These are phyloP conservation scores for Aphanocladium album DNA, from an alignment of 2,329 filamentous ascomycete species.

Conservation along the genomic window DNA sequence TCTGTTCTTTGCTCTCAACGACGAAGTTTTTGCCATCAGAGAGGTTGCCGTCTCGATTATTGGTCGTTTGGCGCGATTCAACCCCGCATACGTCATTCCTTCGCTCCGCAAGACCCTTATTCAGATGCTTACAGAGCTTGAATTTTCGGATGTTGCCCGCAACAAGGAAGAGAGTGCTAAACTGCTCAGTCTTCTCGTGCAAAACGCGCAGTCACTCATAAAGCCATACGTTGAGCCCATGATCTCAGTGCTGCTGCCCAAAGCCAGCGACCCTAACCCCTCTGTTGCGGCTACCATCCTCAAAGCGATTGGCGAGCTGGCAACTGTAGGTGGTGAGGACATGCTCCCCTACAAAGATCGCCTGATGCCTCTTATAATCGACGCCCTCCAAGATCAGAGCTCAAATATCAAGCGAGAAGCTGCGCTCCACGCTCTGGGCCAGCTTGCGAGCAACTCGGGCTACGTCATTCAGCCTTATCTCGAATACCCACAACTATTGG, in stretches of 20 bases:
- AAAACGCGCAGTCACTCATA: constrained; percentile 87
- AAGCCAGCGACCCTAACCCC: constrained; percentile 77
- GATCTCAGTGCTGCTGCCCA: constrained; percentile 89
- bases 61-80: constrained; percentile 82
- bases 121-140: constrained; percentile 91
- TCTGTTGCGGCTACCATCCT: constrained; percentile 93
- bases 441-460: constrained; percentile 90
- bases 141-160: constrained; percentile 88
- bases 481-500: constrained; percentile 89
- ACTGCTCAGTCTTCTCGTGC: constrained; percentile 84
- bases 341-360: constrained; percentile 89
- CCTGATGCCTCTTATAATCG: constrained; percentile 92
- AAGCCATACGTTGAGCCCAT: constrained; percentile 97
- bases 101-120: constrained; percentile 91
- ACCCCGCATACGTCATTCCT: constrained; percentile 96
- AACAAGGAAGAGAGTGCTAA: constrained; percentile 97
- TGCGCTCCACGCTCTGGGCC: constrained; percentile 82
- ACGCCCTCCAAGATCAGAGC: constrained; percentile 88
- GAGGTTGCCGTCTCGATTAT: constrained; percentile 96
- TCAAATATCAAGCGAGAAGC: constrained; percentile 87
- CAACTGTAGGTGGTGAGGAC: constrained; percentile 87
- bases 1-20: constrained; percentile 90
- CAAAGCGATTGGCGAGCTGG: constrained; percentile 88
- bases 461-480: constrained; percentile 97
- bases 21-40: constrained; percentile 86